phyloP scores from a whole-genome alignment of 2,329 filamentous ascomycete genomes.

The Botrytis fragariae region DNA sequence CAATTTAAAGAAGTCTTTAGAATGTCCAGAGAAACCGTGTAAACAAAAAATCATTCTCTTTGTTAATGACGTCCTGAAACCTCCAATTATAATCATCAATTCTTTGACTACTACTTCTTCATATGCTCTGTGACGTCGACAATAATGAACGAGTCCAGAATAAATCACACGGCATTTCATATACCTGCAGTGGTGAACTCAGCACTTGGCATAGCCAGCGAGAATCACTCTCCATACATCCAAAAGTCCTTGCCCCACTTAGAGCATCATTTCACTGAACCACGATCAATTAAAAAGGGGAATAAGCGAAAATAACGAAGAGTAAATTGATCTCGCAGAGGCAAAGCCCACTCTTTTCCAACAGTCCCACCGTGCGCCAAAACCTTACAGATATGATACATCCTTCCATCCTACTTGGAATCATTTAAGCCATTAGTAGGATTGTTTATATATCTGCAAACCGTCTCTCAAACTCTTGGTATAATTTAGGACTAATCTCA shows the following conservation, averaged over 20 bases:
- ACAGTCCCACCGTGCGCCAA: conserved; percentile 1
- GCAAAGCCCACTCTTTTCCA: background rate
- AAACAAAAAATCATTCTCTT: background rate
- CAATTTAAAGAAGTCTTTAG: background rate
- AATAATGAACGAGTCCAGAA: background rate
- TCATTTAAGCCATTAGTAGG: background rate
- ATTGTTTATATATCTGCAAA: conserved; percentile 49
- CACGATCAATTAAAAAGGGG: background rate
- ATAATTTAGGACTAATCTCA: conserved; percentile 90
- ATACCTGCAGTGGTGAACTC: background rate
- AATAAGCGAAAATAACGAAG: conserved; percentile 1
- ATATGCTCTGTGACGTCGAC: background rate
- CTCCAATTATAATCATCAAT: background rate
- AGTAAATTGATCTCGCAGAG: background rate
- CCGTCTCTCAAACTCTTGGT: conserved; percentile 73
- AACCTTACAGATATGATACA: conserved; percentile 4
- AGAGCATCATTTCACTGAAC: background rate
- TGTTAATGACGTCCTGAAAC: background rate
- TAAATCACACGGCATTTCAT: background rate
- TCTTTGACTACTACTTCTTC: background rate
- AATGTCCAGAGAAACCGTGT: background rate
- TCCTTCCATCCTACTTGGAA: conserved; percentile 5
- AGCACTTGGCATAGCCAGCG: background rate
- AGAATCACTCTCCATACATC: background rate
- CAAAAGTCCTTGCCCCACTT: background rate